A percentile compares a stretch with the other conserved stretches of the same genome.
Evolutionary conservation across 2,329 filamentous ascomycete genomes (phyloP).

Genomic region (Beauveria asiatica): DNA sequence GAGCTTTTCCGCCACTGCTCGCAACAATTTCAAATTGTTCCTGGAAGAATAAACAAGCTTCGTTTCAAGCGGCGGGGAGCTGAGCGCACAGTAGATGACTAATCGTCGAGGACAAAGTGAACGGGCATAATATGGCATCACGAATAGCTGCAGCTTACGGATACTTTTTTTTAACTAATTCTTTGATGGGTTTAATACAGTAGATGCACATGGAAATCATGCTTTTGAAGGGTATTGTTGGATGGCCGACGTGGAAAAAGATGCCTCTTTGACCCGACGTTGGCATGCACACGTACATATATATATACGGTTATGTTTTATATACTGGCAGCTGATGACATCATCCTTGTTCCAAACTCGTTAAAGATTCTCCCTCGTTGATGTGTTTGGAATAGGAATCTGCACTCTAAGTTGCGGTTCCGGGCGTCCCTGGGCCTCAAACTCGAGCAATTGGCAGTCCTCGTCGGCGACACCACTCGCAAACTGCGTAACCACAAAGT

Average conservation of each 20-base stretch:
- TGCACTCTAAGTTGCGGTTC: constrained; percentile 32
- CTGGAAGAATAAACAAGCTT: too few species aligned
- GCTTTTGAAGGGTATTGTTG: not conserved
- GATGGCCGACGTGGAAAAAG: not conserved
- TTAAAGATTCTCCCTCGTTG: constrained; percentile 12
- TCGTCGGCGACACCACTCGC: constrained; percentile 73
- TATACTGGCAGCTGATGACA: not conserved
- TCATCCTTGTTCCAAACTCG: not conserved
- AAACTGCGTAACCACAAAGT: constrained; percentile 87
- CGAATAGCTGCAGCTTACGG: too few species aligned
- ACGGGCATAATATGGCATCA: not conserved
- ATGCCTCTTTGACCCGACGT: not conserved
- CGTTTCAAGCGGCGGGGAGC: not conserved
- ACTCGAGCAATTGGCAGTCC: constrained; percentile 75
- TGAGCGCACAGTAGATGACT: not conserved
- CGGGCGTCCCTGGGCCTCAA: constrained; percentile 26
- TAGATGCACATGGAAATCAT: not conserved
- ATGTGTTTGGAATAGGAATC: constrained; percentile 16
- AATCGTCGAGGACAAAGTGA: not conserved
- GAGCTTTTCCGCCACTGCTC: not conserved
- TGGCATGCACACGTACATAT: not conserved
- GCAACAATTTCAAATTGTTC: not conserved
- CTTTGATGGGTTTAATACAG: not conserved
- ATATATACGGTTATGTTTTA: not conserved
- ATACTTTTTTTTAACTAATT: not conserved